Base-by-base conservation (phyloP, 2,329 filamentous ascomycete genomes). In the Colletotrichum brevisporum region DNA sequence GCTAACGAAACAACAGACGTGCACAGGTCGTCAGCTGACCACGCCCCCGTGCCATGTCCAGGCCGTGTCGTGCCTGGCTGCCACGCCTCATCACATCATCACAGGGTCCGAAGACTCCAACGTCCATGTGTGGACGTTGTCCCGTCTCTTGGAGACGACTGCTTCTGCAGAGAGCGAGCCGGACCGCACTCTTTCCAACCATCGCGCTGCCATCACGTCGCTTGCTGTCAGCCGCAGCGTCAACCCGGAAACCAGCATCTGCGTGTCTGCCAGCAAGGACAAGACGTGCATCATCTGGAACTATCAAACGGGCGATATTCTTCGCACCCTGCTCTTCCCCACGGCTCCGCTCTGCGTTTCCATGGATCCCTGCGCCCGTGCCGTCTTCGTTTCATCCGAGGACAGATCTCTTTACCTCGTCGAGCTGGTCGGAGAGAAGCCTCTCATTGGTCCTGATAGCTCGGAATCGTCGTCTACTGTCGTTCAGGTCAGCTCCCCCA, bases 241-340 rank as follows among this genome's bases (percentile, higher is more conserved):
- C 69, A 91, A 89, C 77, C 78, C 82, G 16, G 89, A 90, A 74
- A 92, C 92, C 67, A 95, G 93, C 78, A 90, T 98, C 70, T 95
- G 92, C 68, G 87, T 98, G 21, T 97, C 95, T 3, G 89, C 91
- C 6, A 94, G 94, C 72, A 90, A 89, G 74, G 96, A 98, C 82
- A 95, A 93, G 80, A 96, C 94, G 8, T 94, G 94, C 74, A 91
- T 97, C 75, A 86, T 97, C 69, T 99, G 96, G 96, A 95, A 98
- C 81, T 97, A 97, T 78, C 89, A 91, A 71, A 93, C 90, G 0
- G 94, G 94, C 47, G 88, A 89, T 69, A 85, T 92, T 12, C 83
- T 98, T 66, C 90, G 95, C 51, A 98, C 94, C 4, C 90, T 97
- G 72, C 86, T 98, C 48, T 89, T 98, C 65, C 89, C 93, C 2